Evolutionary conservation across 352 stramenopile species (phyloP).

Genomic region (Phytophthora palmivora): DNA sequence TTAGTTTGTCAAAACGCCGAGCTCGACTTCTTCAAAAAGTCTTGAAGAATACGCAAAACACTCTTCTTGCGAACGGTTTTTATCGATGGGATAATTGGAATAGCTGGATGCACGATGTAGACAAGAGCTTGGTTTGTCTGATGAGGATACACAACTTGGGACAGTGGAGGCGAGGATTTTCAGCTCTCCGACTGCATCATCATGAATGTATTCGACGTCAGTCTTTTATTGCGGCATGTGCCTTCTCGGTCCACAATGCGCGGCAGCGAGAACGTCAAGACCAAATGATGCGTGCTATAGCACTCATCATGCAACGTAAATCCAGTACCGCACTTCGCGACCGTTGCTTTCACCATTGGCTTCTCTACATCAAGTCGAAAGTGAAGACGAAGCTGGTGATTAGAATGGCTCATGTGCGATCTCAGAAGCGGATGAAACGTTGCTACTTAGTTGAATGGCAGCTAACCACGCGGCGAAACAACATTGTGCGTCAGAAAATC

Average conservation of each 20-base stretch:
- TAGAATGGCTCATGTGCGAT: conserved; percentile 3
- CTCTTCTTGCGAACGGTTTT: conserved; percentile 11
- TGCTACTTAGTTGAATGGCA: conserved; percentile 26
- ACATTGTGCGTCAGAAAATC: conserved; percentile 17
- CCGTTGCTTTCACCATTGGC: conserved; percentile 33
- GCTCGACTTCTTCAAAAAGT: conserved; percentile 6
- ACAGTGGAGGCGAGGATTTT: conserved; percentile 27
- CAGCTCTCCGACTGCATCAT: conserved; percentile 30
- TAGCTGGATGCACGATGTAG: conserved; percentile 9
- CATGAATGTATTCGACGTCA: conserved; percentile 36
- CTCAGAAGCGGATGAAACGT: conserved; percentile 8
- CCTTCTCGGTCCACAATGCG: conserved; percentile 38
- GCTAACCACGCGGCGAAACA: not conserved
- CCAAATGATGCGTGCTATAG: conserved; percentile 32
- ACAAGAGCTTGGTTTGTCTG: conserved; percentile 17
- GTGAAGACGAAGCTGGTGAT: conserved; percentile 11
- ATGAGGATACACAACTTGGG: conserved; percentile 18
- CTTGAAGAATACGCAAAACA: conserved; percentile 4
- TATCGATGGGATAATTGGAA: conserved; percentile 21
- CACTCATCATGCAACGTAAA: conserved; percentile 37
- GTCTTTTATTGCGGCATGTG: conserved; percentile 39
- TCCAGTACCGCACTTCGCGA: conserved; percentile 12
- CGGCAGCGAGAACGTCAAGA: conserved; percentile 41
- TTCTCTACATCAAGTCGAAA: conserved; percentile 21
- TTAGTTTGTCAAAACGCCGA: conserved; percentile 17